phyloP scores from a whole-genome alignment of 306 rosid species.

The Fragaria iinumae region DNA sequence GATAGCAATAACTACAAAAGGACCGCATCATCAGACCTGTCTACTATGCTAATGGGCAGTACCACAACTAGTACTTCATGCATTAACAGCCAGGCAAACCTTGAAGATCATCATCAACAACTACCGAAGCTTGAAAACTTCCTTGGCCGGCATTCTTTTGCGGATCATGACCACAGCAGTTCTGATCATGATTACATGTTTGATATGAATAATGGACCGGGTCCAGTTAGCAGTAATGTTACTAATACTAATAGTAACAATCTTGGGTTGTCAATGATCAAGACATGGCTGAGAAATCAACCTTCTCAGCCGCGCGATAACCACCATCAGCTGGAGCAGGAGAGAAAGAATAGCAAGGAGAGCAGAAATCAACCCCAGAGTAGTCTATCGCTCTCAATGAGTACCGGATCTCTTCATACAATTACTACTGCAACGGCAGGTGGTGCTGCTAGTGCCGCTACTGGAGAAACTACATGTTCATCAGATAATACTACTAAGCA shows the following conservation, averaged over 20 bases:
- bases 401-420: slow-evolving; percentile 58
- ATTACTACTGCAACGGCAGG: slow-evolving; percentile 28
- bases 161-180: slow-evolving; percentile 31
- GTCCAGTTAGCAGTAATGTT: slow-evolving; percentile 8
- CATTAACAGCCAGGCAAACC: slow-evolving; percentile 31
- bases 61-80: slow-evolving; percentile 24
- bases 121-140: slow-evolving; percentile 87
- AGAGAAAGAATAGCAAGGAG: slow-evolving; percentile 14
- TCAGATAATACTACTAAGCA: slow-evolving; percentile 55
- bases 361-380: slow-evolving; percentile 18
- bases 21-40: slow-evolving; percentile 35
- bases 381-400: slow-evolving; percentile 75
- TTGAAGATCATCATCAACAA: slow-evolving; percentile 38
- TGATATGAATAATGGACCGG: slow-evolving; percentile 12
- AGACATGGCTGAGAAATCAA: slow-evolving; percentile 86
- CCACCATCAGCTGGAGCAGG: slow-evolving; percentile 5
- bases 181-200: slow-evolving; percentile 38
- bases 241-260: slow-evolving; percentile 26
- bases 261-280: slow-evolving; percentile 82
- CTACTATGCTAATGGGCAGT: slow-evolving; percentile 36
- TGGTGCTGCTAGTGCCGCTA: slow-evolving; percentile 9
- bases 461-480: slow-evolving; percentile 50
- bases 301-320: slow-evolving; percentile 31
- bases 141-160: slow-evolving; percentile 68
- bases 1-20: slow-evolving; percentile 34